Evolutionary conservation across 306 rosid genomes (phyloP).

Genomic region (Canavalia gladiata): DNA sequence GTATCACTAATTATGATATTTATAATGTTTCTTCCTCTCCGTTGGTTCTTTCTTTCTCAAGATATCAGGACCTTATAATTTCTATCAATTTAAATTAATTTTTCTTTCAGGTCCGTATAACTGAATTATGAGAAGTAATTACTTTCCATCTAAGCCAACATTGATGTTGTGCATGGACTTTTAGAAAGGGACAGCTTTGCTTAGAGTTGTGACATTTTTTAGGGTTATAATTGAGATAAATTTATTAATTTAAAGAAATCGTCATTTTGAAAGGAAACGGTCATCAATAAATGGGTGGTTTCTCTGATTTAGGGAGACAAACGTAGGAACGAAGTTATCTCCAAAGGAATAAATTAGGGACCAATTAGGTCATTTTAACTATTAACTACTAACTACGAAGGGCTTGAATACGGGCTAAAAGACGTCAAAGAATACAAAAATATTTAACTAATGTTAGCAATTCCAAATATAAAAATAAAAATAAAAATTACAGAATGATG

Average conservation of each 20-base stretch:
- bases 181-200: background rate
- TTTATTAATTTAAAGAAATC: conserved; percentile 13
- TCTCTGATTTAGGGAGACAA: conserved; percentile 19
- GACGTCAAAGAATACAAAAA: background rate
- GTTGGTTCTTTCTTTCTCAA: too few species aligned
- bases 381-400: background rate
- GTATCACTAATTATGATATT: too few species aligned
- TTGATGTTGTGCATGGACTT: background rate
- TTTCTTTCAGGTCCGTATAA: background rate
- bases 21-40: too few species aligned
- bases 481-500: background rate
- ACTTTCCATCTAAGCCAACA: background rate
- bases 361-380: conserved; percentile 12
- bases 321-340: conserved; percentile 3
- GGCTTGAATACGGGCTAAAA: conserved; percentile 15
- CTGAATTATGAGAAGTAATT: conserved; percentile 13
- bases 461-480: background rate
- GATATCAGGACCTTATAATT: too few species aligned
- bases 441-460: background rate
- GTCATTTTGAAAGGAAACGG: conserved; percentile 2
- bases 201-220: background rate
- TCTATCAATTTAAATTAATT: background rate
- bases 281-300: background rate
- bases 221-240: background rate
- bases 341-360: background rate